Evolutionary conservation across 1,139 yeast genomes (phyloP).

Genomic region (Debaryomyces robertsiae): DNA sequence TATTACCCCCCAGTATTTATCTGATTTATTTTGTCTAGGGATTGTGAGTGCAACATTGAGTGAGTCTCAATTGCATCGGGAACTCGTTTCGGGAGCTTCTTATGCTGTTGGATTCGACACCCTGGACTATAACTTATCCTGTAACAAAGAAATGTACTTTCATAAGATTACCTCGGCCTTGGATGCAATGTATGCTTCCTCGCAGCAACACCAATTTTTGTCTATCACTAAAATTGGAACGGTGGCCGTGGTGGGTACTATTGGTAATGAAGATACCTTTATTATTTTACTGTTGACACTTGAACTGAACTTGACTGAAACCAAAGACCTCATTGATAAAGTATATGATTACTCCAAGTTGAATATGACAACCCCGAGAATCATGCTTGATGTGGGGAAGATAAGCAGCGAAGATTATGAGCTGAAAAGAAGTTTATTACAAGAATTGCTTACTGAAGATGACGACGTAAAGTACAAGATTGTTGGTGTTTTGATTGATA

Average conservation of each 20-base stretch:
- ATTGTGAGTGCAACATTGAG: constrained; percentile 36
- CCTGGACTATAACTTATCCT: constrained; percentile 23
- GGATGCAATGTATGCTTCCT: constrained; percentile 45
- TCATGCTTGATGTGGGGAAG: constrained; percentile 36
- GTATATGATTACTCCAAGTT: constrained; percentile 24
- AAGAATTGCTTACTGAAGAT: constrained; percentile 17
- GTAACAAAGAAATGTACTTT: constrained; percentile 25
- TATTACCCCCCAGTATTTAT: constrained; percentile 48
- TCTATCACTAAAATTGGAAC: constrained; percentile 47
- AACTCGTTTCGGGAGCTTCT: constrained; percentile 47
- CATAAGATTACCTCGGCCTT: constrained; percentile 36
- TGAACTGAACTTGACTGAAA: constrained; percentile 19
- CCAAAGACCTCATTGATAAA: constrained; percentile 20
- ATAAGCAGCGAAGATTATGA: constrained; percentile 23
- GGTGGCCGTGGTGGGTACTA: constrained; percentile 48
- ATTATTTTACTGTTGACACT: constrained; percentile 31
- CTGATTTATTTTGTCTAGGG: constrained; percentile 46
- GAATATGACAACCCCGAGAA: constrained; percentile 22
- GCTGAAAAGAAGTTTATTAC: constrained; percentile 18
- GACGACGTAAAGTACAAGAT: constrained; percentile 19
- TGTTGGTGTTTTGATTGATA: constrained; percentile 42
- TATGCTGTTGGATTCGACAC: constrained; percentile 47
- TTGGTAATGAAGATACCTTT: constrained; percentile 49
- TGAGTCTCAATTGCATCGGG: constrained; percentile 51
- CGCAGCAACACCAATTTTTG: constrained; percentile 44